A percentile compares a stretch with the other conserved stretches of the same genome.
Conservation (phyloP, 345 rosid genomes). For the Ricinus communis region DNA sequence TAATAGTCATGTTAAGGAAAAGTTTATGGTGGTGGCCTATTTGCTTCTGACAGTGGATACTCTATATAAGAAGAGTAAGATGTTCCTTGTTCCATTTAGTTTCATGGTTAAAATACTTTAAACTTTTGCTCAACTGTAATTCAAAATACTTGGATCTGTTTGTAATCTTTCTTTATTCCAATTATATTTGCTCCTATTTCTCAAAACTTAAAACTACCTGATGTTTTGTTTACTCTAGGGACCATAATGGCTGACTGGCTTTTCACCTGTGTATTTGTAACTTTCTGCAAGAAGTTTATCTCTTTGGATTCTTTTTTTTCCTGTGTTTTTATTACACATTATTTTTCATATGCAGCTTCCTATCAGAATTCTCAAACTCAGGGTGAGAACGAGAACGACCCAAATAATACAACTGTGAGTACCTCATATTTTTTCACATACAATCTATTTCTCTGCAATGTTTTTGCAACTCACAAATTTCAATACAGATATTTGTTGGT, state of each 20-base stretch:
- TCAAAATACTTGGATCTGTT: neutral
- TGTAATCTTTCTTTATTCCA: neutral
- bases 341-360: constrained; percentile 65
- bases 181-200: neutral
- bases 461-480: constrained; percentile 19
- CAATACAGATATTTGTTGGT: constrained; percentile 78
- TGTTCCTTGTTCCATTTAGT: no score
- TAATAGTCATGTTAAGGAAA: neutral
- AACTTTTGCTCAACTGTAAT: neutral
- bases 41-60: no score
- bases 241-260: neutral
- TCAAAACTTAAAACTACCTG: neutral
- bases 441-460: neutral
- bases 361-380: constrained; percentile 59
- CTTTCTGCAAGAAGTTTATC: neutral
- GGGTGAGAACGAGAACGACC: constrained; percentile 71
- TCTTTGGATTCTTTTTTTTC: neutral
- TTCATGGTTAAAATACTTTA: no score
- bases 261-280: neutral
- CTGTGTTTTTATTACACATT: constrained; percentile 5
- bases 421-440: constrained; percentile 16
- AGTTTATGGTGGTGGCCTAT: neutral
- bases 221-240: neutral
- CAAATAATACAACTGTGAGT: constrained; percentile 89
- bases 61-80: no score